Percentiles rank a stretch among this genome's conserved stretches.
Conservation (phyloP, 257 asterid species). For the Ehretia macrophylla region DNA sequence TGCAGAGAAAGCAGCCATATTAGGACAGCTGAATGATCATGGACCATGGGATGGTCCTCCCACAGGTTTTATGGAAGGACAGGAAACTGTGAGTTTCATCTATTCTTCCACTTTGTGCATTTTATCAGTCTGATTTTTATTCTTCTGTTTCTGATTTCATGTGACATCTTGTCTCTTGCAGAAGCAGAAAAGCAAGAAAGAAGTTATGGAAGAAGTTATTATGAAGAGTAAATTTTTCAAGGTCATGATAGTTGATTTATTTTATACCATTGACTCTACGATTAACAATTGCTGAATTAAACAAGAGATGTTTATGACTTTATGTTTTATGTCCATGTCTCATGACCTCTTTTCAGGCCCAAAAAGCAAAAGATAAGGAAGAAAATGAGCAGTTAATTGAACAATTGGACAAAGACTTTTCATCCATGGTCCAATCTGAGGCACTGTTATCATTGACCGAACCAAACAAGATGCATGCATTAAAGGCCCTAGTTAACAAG, state of each 20-base stretch:
- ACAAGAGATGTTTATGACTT: conserved; percentile 2
- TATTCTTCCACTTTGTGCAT: conserved; percentile 8
- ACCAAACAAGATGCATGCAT: conserved; percentile 74
- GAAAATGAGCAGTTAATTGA: conserved; percentile 65
- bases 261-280: conserved; percentile 7
- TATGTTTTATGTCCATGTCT: conserved; percentile 11
- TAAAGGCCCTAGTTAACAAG: conserved; percentile 58
- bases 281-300: conserved; percentile 11
- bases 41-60: conserved; percentile 35
- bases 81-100: conserved; percentile 52
- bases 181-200: conserved; percentile 91
- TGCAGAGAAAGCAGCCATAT: conserved; percentile 37
- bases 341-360: conserved; percentile 52
- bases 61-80: conserved; percentile 28
- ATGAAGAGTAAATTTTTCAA: conserved; percentile 88
- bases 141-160: neutral
- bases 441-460: conserved; percentile 69
- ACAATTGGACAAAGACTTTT: conserved; percentile 73
- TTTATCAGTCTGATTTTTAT: conserved; percentile 1
- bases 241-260: conserved; percentile 40
- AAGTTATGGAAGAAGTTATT: conserved; percentile 88
- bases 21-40: conserved; percentile 31
- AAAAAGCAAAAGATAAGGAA: conserved; percentile 92
- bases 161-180: conserved; percentile 31
- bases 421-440: conserved; percentile 69